A percentile compares a stretch with the other conserved stretches of the same genome.
These are phyloP conservation scores for Oryza australiensis DNA, from an alignment of 176 grass and related monocot genomes.

Conservation along the genomic window DNA sequence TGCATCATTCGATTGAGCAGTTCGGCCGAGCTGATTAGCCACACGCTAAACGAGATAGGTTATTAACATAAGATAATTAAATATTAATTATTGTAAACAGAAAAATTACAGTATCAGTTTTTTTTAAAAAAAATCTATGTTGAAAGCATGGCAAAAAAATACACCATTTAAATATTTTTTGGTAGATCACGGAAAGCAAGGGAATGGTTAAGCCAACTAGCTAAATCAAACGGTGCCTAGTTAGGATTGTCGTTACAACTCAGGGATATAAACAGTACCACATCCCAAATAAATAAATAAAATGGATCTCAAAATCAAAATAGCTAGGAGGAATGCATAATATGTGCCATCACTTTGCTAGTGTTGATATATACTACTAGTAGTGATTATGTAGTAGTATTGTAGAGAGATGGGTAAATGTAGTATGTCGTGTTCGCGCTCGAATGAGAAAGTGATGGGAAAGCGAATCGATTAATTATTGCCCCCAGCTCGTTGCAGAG, in stretches of 20 bases:
- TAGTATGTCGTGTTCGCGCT: not conserved
- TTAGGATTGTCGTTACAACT: not conserved
- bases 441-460: not conserved
- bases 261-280: not conserved
- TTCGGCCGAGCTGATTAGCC: too few species aligned
- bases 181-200: too few species aligned
- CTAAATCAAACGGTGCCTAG: not conserved
- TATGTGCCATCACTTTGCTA: not conserved
- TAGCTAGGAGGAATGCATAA: not conserved
- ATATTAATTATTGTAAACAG: too few species aligned
- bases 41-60: too few species aligned
- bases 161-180: too few species aligned
- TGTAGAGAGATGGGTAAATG: not conserved
- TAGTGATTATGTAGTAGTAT: not conserved
- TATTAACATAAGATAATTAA: too few species aligned
- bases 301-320: not conserved
- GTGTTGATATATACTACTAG: not conserved
- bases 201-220: too few species aligned
- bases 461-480: constrained; percentile 32
- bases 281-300: not conserved
- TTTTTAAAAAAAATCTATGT: too few species aligned
- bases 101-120: too few species aligned
- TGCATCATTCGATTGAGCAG: too few species aligned
- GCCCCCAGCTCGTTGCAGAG: not conserved
- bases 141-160: too few species aligned